Base-by-base conservation (phyloP, 352 stramenopile genomes). In the Pythium aristosporum region DNA sequence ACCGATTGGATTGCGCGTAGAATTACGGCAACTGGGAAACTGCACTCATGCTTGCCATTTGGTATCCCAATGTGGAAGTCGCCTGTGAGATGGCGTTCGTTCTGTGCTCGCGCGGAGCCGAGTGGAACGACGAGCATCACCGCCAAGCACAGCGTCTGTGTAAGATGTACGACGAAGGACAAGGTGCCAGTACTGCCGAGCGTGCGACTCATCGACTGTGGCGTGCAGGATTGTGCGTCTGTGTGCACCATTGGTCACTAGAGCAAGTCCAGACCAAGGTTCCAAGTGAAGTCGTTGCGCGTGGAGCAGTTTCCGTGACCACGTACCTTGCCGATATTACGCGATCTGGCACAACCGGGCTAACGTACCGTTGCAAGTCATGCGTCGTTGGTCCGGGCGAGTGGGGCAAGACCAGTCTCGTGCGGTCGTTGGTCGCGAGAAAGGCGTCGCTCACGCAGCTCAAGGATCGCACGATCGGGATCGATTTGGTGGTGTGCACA, bases 341-440 rank as follows among this genome's bases (percentile, higher is more conserved):
- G 25, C 25, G 25, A 28, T 28, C 18, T 23, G 13, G 15, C 6
- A 16, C 13, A 2, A 9, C 12, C 2, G 42, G n/a, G 4, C 42
- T n/a, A 3, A 23, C n/a, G 15, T 11, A 23, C 42, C 42, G 42
- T 48, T 48, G 42, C 42, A 48, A 48, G 42, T 23, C n/a, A 4
- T 42, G 15, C 5, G 36, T 42, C 36, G 5, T 42, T 11, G 36
- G 15, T 42, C 36, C 36, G 36, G 15, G 44, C 12, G 44, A 30
- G 44, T 50, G 44, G 44, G 44, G 44, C 21, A 50, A 50, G 44
- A 50, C 44, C 6, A 50, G 44, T 50, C 44, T 50, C 21, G 44
- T 50, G n/a, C 9, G 7, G n/a, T 32, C 44, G 21, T 30, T 50
- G 44, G n/a, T 30, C 6, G 44, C 44, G 8, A 30, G n/a, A 23